phyloP scores from a whole-genome alignment of 2,329 filamentous ascomycete genomes.

The Fusarium abutilonis region DNA sequence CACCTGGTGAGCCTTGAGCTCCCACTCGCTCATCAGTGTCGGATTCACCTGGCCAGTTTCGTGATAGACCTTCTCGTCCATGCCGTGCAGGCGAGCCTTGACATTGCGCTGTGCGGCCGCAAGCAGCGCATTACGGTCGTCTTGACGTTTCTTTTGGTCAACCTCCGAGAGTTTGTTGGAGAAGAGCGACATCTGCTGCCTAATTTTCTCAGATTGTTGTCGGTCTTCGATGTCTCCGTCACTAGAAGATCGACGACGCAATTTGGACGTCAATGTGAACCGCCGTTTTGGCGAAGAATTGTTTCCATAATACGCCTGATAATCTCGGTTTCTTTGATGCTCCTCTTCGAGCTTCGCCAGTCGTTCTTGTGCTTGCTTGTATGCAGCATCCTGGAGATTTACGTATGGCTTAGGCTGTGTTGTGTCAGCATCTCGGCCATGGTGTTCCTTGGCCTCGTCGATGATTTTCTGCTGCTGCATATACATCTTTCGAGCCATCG shows the following conservation, averaged over 20 bases:
- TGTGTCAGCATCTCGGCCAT: constrained; percentile 48
- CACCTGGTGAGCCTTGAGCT: constrained; percentile 75
- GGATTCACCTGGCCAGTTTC: constrained; percentile 79
- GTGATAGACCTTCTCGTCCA: constrained; percentile 82
- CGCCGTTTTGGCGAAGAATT: constrained; percentile 52
- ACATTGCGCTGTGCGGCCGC: constrained; percentile 87
- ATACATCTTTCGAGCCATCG: constrained; percentile 92
- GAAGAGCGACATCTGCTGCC: constrained; percentile 81
- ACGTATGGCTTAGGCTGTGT: constrained; percentile 63
- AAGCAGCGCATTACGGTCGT: constrained; percentile 79
- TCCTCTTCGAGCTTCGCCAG: constrained; percentile 82
- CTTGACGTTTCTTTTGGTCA: constrained; percentile 76
- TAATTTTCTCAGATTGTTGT: constrained; percentile 75
- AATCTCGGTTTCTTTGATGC: constrained; percentile 68
- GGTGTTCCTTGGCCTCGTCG: constrained; percentile 58
- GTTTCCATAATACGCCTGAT: constrained; percentile 80
- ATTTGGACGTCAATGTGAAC: constrained; percentile 64
- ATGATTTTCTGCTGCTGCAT: constrained; percentile 71
- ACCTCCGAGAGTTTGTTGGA: constrained; percentile 73
- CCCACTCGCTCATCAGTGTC: constrained; percentile 78
- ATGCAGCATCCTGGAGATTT: constrained; percentile 85
- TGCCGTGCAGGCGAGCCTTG: constrained; percentile 76
- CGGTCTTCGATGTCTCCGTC: constrained; percentile 73
- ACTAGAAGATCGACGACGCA: constrained; percentile 72
- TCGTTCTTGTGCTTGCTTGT: constrained; percentile 84